A percentile compares a stretch with the other conserved stretches of the same genome.
Conservation (phyloP, 352 stramenopile species). For the Phytopythium kandeliae region DNA sequence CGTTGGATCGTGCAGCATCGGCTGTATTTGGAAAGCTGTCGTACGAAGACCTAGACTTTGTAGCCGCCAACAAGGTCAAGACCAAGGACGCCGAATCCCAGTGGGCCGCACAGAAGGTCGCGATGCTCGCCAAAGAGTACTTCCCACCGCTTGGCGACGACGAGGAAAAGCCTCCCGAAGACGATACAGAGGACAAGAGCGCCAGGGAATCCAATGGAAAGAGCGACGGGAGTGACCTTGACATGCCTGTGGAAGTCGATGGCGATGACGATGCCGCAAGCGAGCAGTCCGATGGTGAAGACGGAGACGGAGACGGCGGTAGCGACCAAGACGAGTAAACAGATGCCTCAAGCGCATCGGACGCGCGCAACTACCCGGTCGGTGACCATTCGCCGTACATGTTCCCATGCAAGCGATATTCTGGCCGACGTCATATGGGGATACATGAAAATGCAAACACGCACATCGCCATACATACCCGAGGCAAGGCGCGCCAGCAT, state of each 20-base stretch:
- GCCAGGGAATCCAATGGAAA: constrained; percentile 11
- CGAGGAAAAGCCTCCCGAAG: constrained; percentile 8
- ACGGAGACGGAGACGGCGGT: constrained; percentile 8
- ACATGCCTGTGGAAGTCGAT: constrained; percentile 29
- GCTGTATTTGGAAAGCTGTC: constrained; percentile 49
- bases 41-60: constrained; percentile 59
- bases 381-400: not conserved
- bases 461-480: not conserved
- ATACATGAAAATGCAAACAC: constrained; percentile 6
- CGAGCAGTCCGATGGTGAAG: constrained; percentile 1
- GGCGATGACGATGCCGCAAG: constrained; percentile 5
- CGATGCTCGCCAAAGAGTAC: constrained; percentile 61
- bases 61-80: constrained; percentile 49
- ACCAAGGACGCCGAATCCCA: constrained; percentile 50
- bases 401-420: not conserved
- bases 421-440: not conserved
- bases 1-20: constrained; percentile 41
- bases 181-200: constrained; percentile 10
- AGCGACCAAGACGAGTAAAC: constrained; percentile 10
- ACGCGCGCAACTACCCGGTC: not conserved
- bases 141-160: constrained; percentile 41
- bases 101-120: constrained; percentile 44
- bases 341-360: no score
- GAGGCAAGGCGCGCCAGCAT: not conserved
- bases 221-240: constrained; percentile 23